phyloP scores from a whole-genome alignment of 805 yeast species.

The Schwanniomyces occidentalis region DNA sequence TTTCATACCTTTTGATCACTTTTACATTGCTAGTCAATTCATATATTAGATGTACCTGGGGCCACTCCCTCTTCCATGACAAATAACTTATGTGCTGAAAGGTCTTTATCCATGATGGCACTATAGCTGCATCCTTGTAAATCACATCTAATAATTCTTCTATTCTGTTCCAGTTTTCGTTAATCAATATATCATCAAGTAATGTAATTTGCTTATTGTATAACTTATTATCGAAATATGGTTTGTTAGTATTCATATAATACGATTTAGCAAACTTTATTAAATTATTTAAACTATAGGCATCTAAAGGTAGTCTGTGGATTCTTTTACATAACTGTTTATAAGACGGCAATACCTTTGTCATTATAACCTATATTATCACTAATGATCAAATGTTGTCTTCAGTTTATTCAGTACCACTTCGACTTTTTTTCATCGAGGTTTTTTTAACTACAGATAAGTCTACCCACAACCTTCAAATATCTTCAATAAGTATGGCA shows the following conservation, averaged over 20 bases:
- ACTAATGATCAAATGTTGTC: too few species aligned
- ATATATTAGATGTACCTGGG: conserved; percentile 33
- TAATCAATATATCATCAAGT: conserved; percentile 26
- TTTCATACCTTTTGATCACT: conserved; percentile 15
- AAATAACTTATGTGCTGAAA: conserved; percentile 19
- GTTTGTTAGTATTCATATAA: conserved; percentile 6
- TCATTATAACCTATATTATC: too few species aligned
- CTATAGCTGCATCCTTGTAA: conserved; percentile 18
- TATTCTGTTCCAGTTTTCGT: conserved; percentile 27
- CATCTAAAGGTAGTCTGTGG: conserved; percentile 32
- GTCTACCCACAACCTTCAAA: too few species aligned
- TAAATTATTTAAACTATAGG: conserved; percentile 7
- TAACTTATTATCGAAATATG: conserved; percentile 10
- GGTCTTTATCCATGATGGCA: conserved; percentile 19
- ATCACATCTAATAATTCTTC: conserved; percentile 25
- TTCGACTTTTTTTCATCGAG: too few species aligned
- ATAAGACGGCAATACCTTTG: conserved; percentile 14
- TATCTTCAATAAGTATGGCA: conserved; percentile 31
- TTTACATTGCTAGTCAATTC: conserved; percentile 19
- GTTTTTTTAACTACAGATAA: too few species aligned
- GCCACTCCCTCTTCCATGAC: conserved; percentile 29
- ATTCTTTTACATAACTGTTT: conserved; percentile 23
- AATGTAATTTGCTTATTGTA: conserved; percentile 12
- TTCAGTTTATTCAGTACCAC: too few species aligned
- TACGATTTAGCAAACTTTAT: conserved; percentile 11